A percentile compares a stretch with the other conserved stretches of the same genome.
These are phyloP conservation scores for Nitzschia palea DNA, from an alignment of 108 stramenopile species.

Conservation along the genomic window DNA sequence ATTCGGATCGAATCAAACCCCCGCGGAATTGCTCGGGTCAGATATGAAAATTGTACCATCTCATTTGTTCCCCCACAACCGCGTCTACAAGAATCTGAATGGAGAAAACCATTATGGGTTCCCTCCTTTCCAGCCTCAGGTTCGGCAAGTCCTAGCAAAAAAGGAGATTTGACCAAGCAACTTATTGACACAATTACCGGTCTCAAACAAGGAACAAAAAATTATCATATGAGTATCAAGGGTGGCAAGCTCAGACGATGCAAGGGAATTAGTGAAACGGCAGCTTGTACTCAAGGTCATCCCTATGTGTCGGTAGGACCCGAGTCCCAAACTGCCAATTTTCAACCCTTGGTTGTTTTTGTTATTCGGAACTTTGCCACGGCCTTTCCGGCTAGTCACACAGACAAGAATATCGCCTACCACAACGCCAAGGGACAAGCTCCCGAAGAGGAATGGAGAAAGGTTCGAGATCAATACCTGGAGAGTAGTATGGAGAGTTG, in stretches of 20 bases:
- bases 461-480: slow-evolving; percentile 50
- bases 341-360: slow-evolving; percentile 20
- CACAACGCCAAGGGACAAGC: slow-evolving; percentile 44
- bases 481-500: slow-evolving; percentile 35
- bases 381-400: slow-evolving; percentile 51
- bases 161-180: slow-evolving; percentile 18
- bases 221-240: slow-evolving; percentile 25
- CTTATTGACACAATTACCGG: slow-evolving; percentile 25
- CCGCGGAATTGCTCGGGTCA: neutral
- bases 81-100: slow-evolving; percentile 2
- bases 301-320: slow-evolving; percentile 19
- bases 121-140: slow-evolving; percentile 32
- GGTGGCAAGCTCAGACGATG: slow-evolving; percentile 21
- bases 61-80: slow-evolving; percentile 20
- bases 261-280: slow-evolving; percentile 28
- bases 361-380: slow-evolving; percentile 48
- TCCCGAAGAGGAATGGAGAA: slow-evolving; percentile 36
- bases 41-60: slow-evolving; percentile 18
- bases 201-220: slow-evolving; percentile 12
- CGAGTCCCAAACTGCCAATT: slow-evolving; percentile 16
- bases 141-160: slow-evolving; percentile 19
- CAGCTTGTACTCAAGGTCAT: slow-evolving; percentile 21
- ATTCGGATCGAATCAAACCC: no score
- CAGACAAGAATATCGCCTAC: slow-evolving; percentile 57
- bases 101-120: slow-evolving; percentile 31